A percentile compares a stretch with the other conserved stretches of the same genome.
Conservation (phyloP, 1,284 basidiomycete species). For the Phellopilus nigrolimitatus region DNA sequence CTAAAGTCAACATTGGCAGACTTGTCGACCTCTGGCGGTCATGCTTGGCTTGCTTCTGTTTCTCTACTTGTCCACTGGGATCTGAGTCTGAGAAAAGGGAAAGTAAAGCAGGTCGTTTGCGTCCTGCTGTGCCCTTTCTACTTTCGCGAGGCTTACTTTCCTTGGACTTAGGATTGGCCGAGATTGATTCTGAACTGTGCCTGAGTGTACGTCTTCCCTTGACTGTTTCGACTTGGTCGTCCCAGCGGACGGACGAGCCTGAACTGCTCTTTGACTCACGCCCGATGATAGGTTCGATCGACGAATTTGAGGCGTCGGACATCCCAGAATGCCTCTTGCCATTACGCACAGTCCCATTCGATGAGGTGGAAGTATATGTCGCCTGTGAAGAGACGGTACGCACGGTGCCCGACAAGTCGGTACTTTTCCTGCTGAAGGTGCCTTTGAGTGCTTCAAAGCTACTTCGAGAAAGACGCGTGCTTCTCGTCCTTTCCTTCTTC, state of each 20-base stretch:
- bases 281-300: slow-evolving; percentile 19
- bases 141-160: slow-evolving; percentile 28
- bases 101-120: slow-evolving; percentile 42
- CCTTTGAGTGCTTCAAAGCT: slow-evolving; percentile 50
- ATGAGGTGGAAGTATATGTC: slow-evolving; percentile 6
- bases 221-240: slow-evolving; percentile 54
- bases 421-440: slow-evolving; percentile 18
- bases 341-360: slow-evolving; percentile 4
- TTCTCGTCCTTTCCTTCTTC: slow-evolving; percentile 33
- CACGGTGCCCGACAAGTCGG: slow-evolving; percentile 30
- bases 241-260: slow-evolving; percentile 52
- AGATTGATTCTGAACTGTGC: slow-evolving; percentile 37
- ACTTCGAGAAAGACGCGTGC: slow-evolving; percentile 42
- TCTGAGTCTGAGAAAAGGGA: slow-evolving; percentile 44
- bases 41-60: slow-evolving; percentile 10
- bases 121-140: slow-evolving; percentile 29
- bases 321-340: slow-evolving; percentile 29
- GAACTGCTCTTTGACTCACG: slow-evolving; percentile 16
- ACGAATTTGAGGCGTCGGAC: slow-evolving; percentile 43
- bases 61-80: slow-evolving; percentile 20
- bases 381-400: slow-evolving; percentile 33
- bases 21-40: not conserved
- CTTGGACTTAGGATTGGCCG: no score
- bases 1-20: slow-evolving; percentile 41
- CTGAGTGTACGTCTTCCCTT: slow-evolving; percentile 45